Base-by-base conservation (phyloP, 257 asterid species). In the Mitragyna speciosa region DNA sequence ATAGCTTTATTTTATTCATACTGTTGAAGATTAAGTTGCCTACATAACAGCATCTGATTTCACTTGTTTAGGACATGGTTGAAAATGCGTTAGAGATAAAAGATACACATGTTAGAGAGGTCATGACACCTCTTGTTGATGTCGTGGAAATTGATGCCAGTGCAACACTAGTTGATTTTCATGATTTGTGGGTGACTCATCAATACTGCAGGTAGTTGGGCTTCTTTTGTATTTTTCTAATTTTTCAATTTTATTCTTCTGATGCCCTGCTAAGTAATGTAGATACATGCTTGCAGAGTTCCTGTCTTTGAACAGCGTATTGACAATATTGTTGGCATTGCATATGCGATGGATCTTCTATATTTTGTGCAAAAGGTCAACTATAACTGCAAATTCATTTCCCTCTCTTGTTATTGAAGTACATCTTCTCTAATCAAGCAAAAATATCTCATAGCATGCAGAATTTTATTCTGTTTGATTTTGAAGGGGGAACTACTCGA, bases 71-170 rank as follows among this genome's bases (percentile, higher is more conserved):
- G 99, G 99, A 96, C 84, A 96, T 96, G 98, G 94, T 96, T 83
- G 99, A 96, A 85, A 96, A 96, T 81, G 97, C 94, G 77, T 83
- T 96, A 81, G 99, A 96, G 91, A 96, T 94, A 75, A 96, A 96
- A 92, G 99, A 96, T 80, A 96, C 98, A 8, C 98, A 94, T 85
- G 98, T 96, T 72, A 89, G 97, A 86, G 99, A 96, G 89, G 98
- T 96, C 85, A 96, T 96, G 99, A 96, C 99, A 51, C 98, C 99
- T 63, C 97, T 96, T 81, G 94, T 96, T 81, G 98, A 96, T 85
- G 96, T 94, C 69, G 97, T 96, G 82, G 99, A 98, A 56, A 94
- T 96, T 79, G 98, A 96, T 86, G 87, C 92, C 81, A 78, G 97
- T 87, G 92, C 99, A 83, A 89, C 97, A 67, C 92, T 94, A 59